Conservation (phyloP, 805 yeast genomes). For the Pichia thaimueangensis region DNA sequence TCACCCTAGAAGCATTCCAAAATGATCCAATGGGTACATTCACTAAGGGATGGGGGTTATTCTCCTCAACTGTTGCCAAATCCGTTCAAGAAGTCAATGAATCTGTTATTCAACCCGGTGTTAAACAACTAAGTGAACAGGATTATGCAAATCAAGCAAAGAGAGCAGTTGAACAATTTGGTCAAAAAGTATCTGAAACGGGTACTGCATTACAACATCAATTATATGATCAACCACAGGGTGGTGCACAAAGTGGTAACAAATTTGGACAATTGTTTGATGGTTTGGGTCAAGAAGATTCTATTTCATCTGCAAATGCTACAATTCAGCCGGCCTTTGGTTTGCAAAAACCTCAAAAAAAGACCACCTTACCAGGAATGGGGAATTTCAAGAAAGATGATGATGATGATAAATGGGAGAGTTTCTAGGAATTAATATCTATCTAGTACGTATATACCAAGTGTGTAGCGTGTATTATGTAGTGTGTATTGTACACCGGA, state of each 20-base stretch:
- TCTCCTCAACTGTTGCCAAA: constrained; percentile 77
- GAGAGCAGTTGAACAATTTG: constrained; percentile 94
- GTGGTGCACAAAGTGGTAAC: constrained; percentile 42
- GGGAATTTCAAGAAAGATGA: constrained; percentile 33
- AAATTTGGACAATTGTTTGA: constrained; percentile 52
- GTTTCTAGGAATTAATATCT: constrained; percentile 33
- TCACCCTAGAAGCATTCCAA: constrained; percentile 65
- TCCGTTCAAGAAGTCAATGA: constrained; percentile 83
- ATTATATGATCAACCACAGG: constrained; percentile 6
- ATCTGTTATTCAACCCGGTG: constrained; percentile 84
- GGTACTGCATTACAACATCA: constrained; percentile 64
- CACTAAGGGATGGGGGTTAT: constrained; percentile 89
- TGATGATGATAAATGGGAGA: constrained; percentile 63
- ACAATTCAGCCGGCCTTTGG: constrained; percentile 65
- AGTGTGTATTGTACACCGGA: too few species aligned
- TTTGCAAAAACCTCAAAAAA: constrained; percentile 45
- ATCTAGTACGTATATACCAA: background rate
- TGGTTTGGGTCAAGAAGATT: constrained; percentile 33
- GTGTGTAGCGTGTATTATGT: too few species aligned
- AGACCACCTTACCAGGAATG: constrained; percentile 50
- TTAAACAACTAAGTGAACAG: constrained; percentile 70
- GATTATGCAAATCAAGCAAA: constrained; percentile 78
- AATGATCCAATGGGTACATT: constrained; percentile 87
- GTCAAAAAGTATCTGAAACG: constrained; percentile 88
- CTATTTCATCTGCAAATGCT: constrained; percentile 23